Conservation (phyloP, 2,329 filamentous ascomycete species). For the Pseudogymnoascus sp. region DNA sequence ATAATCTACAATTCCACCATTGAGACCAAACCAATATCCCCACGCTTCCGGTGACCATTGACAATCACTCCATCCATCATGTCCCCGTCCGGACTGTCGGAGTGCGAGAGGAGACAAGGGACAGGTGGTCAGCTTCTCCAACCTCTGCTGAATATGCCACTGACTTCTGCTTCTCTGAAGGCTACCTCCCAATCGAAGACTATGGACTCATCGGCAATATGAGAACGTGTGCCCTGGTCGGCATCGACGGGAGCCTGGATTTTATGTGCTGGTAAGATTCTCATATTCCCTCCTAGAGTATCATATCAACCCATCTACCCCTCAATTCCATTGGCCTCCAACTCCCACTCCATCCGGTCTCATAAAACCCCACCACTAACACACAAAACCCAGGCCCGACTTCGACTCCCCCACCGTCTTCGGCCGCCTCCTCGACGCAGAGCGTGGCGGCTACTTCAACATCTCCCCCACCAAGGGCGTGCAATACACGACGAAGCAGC, state of each 20-base stretch:
- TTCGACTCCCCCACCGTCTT: constrained; percentile 73
- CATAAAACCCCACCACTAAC: not conserved
- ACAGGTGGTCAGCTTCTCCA: not conserved
- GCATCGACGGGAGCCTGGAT: constrained; percentile 65
- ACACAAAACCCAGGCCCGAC: constrained; percentile 51
- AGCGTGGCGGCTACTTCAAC: constrained; percentile 66
- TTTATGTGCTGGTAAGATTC: constrained; percentile 64
- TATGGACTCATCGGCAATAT: constrained; percentile 78
- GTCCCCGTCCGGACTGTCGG: not conserved
- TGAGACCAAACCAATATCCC: not conserved
- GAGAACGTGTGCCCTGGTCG: constrained; percentile 68
- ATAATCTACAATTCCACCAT: not conserved
- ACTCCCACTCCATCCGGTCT: not conserved
- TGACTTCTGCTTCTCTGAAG: constrained; percentile 8
- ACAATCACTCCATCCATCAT: not conserved
- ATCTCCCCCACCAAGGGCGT: constrained; percentile 48
- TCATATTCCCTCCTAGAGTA: not conserved
- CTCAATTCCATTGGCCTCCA: not conserved
- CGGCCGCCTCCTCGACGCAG: constrained; percentile 64
- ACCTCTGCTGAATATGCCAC: not conserved
- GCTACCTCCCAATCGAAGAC: constrained; percentile 51
- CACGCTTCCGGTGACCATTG: not conserved
- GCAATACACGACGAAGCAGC: constrained; percentile 63
- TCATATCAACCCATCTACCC: not conserved
- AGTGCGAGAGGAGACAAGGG: not conserved